Evolutionary conservation across 2,329 filamentous ascomycete species (phyloP), one percentile per base, ranked within the genome.

Genomic region (Dactylellina sp.): DNA sequence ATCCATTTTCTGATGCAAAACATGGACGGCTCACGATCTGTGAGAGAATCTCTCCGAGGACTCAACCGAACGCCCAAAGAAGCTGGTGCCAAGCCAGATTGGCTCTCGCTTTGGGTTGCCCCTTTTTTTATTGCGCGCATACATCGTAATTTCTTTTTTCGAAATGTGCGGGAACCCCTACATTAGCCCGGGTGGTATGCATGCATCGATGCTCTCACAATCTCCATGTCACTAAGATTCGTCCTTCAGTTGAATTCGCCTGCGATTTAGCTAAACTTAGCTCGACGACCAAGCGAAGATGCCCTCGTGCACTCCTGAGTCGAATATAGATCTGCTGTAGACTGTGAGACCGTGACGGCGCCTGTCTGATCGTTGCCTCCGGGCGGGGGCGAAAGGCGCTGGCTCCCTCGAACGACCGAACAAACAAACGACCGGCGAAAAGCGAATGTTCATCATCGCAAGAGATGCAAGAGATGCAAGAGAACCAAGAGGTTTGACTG

Each of bases 21-120:
- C 63, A 61, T 55, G 52, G 28, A 22, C 12, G 7, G 39, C 62
- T 50, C 32, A 50, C 24, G 53, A 44, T 35, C 56, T 70, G 64
- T 70, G 64, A 55, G 64, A 70, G 64, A 70, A 62, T 70, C 64
- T 70, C 64, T 70, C 64, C 64, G 64, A 70, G 42, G 20, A 68
- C 32, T 24, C 40, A 32, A 28, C 47, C 64, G 49, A 61, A 20
- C 42, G 9, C 64, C 64, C 64, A 70, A 70, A 55, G 47, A 22
- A 62, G 55, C 7, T 56, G 64, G 64, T 70, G 47, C 11, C 42
- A 5, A 32, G 9, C 42, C 42, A 46, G 14, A 11, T 25, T 50
- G 9, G n/a, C 14, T 50, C 11, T 25, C 46, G 7, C 25, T 25
- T 50, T 5, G 22, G 49, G 18, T n/a, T 40, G 32, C 64, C 47